Percentiles rank a stretch among this genome's conserved stretches.
These are phyloP conservation scores for Volvox africanus DNA, from an alignment of 139 green algal species.

Conservation along the genomic window DNA sequence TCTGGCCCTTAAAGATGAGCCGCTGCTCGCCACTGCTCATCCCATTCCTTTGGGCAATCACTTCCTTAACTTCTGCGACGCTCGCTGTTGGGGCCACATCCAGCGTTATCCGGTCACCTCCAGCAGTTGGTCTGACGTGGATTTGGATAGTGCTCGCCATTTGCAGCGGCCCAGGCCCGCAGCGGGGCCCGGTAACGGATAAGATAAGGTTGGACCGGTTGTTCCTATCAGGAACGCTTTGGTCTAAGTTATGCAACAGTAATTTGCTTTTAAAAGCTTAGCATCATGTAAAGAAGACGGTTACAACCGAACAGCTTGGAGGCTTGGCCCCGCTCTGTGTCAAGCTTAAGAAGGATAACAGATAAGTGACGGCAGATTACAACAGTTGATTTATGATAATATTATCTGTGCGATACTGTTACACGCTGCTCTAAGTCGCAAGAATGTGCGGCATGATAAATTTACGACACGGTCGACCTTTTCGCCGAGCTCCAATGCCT, in stretches of 20 bases:
- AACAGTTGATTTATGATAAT: too few species aligned
- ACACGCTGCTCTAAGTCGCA: too few species aligned
- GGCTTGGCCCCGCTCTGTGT: too few species aligned
- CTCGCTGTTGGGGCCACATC: conserved; percentile 45
- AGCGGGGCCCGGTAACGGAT: conserved; percentile 17
- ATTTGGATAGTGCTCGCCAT: conserved; percentile 48
- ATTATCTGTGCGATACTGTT: too few species aligned
- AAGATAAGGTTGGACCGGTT: conserved; percentile 14
- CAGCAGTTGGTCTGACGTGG: conserved; percentile 68
- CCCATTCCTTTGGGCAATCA: conserved; percentile 59
- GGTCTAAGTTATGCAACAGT: neutral
- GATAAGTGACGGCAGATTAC: too few species aligned
- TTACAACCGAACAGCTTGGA: too few species aligned
- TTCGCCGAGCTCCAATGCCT: too few species aligned
- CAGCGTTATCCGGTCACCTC: conserved; percentile 62
- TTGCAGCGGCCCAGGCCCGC: neutral
- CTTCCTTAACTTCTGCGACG: conserved; percentile 84
- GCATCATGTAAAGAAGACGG: neutral
- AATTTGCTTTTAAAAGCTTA: neutral
- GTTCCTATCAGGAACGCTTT: neutral
- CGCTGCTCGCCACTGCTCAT: conserved; percentile 74
- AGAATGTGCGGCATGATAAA: too few species aligned
- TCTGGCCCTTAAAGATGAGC: conserved; percentile 95
- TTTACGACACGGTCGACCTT: too few species aligned
- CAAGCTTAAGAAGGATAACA: too few species aligned